Evolutionary conservation across 148 eudicot genomes (phyloP).

Genomic region (Silene latifolia): DNA sequence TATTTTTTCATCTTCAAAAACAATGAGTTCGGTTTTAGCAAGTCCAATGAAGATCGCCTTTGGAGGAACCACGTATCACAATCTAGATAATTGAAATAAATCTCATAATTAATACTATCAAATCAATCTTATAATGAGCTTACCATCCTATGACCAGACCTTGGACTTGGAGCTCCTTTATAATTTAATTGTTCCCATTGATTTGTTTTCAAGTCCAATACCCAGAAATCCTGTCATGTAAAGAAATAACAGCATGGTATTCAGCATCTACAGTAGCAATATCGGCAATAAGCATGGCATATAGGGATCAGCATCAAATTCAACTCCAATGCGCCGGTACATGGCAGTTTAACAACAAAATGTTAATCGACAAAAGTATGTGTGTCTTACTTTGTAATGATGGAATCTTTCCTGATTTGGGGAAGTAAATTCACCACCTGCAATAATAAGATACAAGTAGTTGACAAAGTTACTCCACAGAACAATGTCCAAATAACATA

Average conservation of each 20-base stretch:
- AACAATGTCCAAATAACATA: neutral
- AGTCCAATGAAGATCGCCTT: no score
- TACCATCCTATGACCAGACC: slow-evolving; percentile 99
- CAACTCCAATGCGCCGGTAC: neutral
- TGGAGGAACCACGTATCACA: neutral
- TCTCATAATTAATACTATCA: neutral
- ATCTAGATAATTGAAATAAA: neutral
- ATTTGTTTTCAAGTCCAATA: slow-evolving; percentile 91
- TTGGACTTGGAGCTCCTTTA: slow-evolving; percentile 95
- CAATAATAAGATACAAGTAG: neutral
- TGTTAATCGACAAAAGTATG: neutral
- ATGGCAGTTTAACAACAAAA: neutral
- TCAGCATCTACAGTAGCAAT: neutral
- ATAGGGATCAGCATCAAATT: neutral
- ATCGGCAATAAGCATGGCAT: neutral
- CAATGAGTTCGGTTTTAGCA: neutral
- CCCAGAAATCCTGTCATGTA: slow-evolving; percentile 76
- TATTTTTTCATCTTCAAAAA: neutral
- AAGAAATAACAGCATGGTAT: neutral
- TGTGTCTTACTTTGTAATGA: slow-evolving; percentile 73
- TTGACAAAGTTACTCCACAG: neutral
- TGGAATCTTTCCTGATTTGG: slow-evolving; percentile 99
- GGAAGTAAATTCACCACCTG: slow-evolving; percentile 98
- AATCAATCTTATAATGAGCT: slow-evolving; percentile 9
- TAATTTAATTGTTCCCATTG: slow-evolving; percentile 97